Conservation (phyloP, 768 basidiomycete species). For the Asterophora lycoperdoides region DNA sequence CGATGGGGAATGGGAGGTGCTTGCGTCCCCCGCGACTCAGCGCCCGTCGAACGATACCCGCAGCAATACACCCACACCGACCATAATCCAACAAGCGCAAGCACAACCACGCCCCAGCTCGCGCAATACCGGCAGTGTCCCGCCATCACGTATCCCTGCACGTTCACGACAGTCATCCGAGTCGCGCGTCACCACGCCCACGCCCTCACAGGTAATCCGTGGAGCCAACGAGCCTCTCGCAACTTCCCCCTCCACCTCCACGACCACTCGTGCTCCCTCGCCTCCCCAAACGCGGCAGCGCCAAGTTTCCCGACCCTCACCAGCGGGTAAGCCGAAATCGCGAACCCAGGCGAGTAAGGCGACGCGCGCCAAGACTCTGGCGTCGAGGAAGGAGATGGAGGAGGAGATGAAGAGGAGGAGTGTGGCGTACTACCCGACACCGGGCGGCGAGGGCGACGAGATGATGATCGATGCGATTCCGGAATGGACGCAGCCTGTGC, state of each 20-base stretch:
- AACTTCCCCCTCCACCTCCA: conserved; percentile 29
- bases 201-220: conserved; percentile 32
- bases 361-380: conserved; percentile 38
- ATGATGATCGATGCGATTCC: conserved; percentile 73
- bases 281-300: conserved; percentile 24
- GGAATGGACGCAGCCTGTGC: conserved; percentile 73
- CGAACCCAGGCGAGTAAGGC: conserved; percentile 29
- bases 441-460: conserved; percentile 34
- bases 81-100: conserved; percentile 18
- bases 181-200: conserved; percentile 42
- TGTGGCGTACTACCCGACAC: conserved; percentile 65
- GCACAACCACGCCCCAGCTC: conserved; percentile 27
- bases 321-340: conserved; percentile 27
- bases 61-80: conserved; percentile 41
- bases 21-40: conserved; percentile 16
- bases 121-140: conserved; percentile 23
- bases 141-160: conserved; percentile 39
- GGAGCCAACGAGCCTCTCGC: conserved; percentile 35
- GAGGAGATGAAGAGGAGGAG: conserved; percentile 50
- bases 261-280: conserved; percentile 18
- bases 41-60: conserved; percentile 27
- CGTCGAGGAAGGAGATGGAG: conserved; percentile 32
- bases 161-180: conserved; percentile 42
- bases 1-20: conserved; percentile 16
- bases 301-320: conserved; percentile 26